Base-by-base conservation (phyloP, 495 filamentous ascomycete genomes). In the Daldinia grandis region DNA sequence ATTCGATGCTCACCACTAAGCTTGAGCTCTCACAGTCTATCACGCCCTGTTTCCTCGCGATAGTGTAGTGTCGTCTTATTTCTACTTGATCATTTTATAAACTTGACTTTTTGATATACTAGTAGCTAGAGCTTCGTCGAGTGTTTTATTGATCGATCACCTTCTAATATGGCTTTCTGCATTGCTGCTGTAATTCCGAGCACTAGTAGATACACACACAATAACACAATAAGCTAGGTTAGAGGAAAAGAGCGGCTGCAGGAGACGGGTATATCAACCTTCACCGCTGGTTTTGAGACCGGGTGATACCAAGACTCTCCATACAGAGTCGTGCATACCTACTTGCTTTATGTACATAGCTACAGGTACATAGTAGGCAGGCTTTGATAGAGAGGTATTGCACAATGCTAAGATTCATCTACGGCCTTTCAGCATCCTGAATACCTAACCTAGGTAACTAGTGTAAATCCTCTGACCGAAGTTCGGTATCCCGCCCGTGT, bases 231-330 rank as follows among this genome's bases (percentile, higher is more conserved):
- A 30, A 54, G 55, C 44, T 25, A 31, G 25, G 55, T 35, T 25
- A 31, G 25, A 61, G 50, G 50, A 19, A 10, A 24, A 21, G 19
- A 47, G 19, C 42, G 49, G 44, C 38, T 55, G 63, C 50, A 58
- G 58, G 58, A 47, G 51, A 67, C 19, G 58, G 64, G 58, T 59
- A 68, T 73, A 47, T 68, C 70, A 37, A 58, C 49, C 64, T 65
- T 73, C 70, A 73, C 70, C 70, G 70, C 70, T 73, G 70, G 70
- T 73, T 73, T 73, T 51, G 56, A 66, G 56, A 61, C 47, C 58
- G 50, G 65, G 65, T 68, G 56, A 73, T 61, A 73, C 70, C 65
- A 73, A 68, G 70, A 62, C 70, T 65, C 31, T 57, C 37, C 57
- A 47, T 67, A 64, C 40, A 60, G 24, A 58, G 38, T 12, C 42